Evolutionary conservation across 257 asterid species (phyloP).

Genomic region (Fraxinus quadrangulata): DNA sequence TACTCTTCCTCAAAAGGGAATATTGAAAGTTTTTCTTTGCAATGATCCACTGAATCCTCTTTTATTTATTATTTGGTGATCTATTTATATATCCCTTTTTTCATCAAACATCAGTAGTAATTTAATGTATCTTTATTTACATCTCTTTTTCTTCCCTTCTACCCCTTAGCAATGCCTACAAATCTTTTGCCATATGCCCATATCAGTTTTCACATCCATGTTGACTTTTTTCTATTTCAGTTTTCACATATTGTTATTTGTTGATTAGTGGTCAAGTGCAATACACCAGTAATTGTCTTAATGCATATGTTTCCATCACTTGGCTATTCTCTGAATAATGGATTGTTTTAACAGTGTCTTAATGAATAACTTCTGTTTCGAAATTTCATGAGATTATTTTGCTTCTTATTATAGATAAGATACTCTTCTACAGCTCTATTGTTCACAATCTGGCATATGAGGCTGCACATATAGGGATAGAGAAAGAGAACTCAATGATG

Average conservation of each 20-base stretch:
- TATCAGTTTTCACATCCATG: too few species aligned
- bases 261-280: not conserved
- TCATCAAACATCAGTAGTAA: not conserved
- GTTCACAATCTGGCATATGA: slow-evolving; percentile 80
- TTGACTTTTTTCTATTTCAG: too few species aligned
- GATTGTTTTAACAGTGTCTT: not conserved
- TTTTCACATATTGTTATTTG: not conserved
- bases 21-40: not conserved
- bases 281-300: not conserved
- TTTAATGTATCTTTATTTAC: not conserved
- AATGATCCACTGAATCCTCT: not conserved
- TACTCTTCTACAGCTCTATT: slow-evolving; percentile 92
- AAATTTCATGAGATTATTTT: not conserved
- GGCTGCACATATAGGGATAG: slow-evolving; percentile 81
- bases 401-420: slow-evolving; percentile 40
- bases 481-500: slow-evolving; percentile 49
- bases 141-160: not conserved
- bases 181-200: too few species aligned
- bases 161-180: too few species aligned
- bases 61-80: not conserved
- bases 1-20: not conserved
- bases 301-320: too few species aligned
- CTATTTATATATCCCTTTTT: too few species aligned
- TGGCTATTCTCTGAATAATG: not conserved
- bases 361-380: not conserved